Evolutionary conservation across 352 stramenopile species (phyloP).

Genomic region (Globisporangium splendens): DNA sequence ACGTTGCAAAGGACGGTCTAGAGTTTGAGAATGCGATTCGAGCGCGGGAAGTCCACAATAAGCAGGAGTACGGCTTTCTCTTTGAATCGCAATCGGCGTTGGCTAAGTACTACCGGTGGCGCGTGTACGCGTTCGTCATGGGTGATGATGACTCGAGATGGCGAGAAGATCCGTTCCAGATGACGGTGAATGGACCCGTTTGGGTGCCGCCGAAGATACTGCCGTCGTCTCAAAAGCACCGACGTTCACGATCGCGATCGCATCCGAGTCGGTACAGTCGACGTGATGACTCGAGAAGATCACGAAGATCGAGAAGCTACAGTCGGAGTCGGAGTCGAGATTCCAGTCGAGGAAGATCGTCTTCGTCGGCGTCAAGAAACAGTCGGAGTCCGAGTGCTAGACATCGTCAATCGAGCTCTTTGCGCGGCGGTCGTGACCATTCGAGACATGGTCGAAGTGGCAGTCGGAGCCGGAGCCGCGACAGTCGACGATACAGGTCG

Average conservation of each 20-base stretch:
- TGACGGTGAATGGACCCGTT: conserved; percentile 46
- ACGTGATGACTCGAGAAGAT: conserved; percentile 7
- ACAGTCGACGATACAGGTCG: conserved; percentile 13
- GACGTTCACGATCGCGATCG: conserved; percentile 19
- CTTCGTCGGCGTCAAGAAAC: neutral
- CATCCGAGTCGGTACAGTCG: conserved; percentile 12
- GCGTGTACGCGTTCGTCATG: conserved; percentile 70
- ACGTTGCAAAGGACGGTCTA: conserved; percentile 56
- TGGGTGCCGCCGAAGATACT: conserved; percentile 57
- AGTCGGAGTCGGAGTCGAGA: conserved; percentile 32
- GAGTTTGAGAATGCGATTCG: conserved; percentile 68
- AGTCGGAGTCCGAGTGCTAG: conserved; percentile 20
- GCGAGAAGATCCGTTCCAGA: conserved; percentile 57
- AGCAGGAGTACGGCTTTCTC: conserved; percentile 50
- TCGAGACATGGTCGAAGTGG: conserved; percentile 15
- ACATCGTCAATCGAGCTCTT: conserved; percentile 7
- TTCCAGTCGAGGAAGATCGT: conserved; percentile 20
- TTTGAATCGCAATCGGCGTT: conserved; percentile 32
- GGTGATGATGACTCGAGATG: conserved; percentile 48
- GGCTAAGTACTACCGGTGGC: conserved; percentile 69
- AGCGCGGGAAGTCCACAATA: conserved; percentile 32
- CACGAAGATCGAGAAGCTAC: conserved; percentile 9
- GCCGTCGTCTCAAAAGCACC: conserved; percentile 9
- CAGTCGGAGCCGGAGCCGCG: conserved; percentile 20
- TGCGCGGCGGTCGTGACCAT: neutral